Evolutionary conservation across 78 protist species (phyloP).

Genomic region (Dictyostelium brefeldianum): DNA sequence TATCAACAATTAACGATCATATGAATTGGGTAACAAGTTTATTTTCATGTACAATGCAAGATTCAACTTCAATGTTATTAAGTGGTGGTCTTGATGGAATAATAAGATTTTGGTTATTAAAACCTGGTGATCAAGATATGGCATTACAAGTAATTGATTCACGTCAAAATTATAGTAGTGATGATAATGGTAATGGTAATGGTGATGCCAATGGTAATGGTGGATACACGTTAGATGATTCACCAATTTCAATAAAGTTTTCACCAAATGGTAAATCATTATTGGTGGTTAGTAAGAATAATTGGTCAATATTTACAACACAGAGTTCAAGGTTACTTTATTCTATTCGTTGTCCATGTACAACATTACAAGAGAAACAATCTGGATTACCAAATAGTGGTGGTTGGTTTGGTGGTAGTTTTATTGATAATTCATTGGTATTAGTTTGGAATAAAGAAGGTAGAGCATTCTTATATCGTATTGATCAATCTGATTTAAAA

Average conservation of each 20-base stretch:
- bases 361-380: conserved; percentile 4
- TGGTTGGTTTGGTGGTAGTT: conserved; percentile 81
- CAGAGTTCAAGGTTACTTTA: conserved; percentile 31
- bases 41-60: conserved; percentile 38
- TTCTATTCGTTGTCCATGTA: conserved; percentile 38
- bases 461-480: conserved; percentile 32
- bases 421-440: conserved; percentile 45
- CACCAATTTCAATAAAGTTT: conserved; percentile 66
- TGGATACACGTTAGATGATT: conserved; percentile 27
- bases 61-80: conserved; percentile 30
- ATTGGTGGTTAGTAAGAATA: conserved; percentile 39
- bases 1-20: conserved; percentile 30
- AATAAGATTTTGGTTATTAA: conserved; percentile 70
- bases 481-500: conserved; percentile 26
- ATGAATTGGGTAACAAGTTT: conserved; percentile 69
- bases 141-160: conserved; percentile 50
- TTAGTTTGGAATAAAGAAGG: conserved; percentile 73
- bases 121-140: conserved; percentile 42
- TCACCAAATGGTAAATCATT: conserved; percentile 75
- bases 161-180: background rate
- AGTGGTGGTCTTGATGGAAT: conserved; percentile 71
- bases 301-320: conserved; percentile 72
- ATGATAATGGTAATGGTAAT: background rate
- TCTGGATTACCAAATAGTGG: conserved; percentile 17
- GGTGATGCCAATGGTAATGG: background rate